Evolutionary conservation across 306 rosid species (phyloP).

Genomic region (Vachellia pachyceras): DNA sequence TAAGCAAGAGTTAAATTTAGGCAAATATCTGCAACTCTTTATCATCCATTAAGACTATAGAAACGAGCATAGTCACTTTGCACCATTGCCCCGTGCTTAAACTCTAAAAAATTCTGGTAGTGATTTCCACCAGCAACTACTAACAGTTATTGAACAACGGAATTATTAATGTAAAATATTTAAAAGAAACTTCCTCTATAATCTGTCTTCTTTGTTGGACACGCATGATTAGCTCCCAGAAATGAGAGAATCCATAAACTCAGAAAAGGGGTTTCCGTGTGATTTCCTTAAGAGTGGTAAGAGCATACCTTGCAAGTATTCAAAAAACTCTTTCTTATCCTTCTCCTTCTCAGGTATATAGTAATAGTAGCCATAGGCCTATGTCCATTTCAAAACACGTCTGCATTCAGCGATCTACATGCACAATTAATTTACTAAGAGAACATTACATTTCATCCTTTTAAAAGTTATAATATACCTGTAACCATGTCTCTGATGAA

Average conservation of each 20-base stretch:
- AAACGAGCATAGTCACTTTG: neutral
- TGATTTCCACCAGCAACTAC: neutral
- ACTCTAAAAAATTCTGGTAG: neutral
- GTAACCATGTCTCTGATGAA: slow-evolving; percentile 76
- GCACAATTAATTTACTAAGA: neutral
- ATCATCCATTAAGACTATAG: neutral
- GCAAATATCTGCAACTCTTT: neutral
- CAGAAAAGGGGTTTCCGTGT: neutral
- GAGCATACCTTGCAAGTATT: slow-evolving; percentile 56
- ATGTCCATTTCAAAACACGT: slow-evolving; percentile 75
- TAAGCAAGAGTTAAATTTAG: neutral
- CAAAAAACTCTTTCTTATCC: slow-evolving; percentile 54
- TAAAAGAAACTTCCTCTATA: neutral
- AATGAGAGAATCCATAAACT: neutral
- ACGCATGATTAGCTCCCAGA: neutral
- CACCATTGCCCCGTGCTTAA: neutral
- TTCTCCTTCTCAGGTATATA: slow-evolving; percentile 63
- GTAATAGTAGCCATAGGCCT: slow-evolving; percentile 76
- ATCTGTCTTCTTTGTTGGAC: neutral
- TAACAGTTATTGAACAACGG: neutral
- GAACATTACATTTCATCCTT: neutral
- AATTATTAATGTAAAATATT: neutral
- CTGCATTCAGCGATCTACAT: slow-evolving; percentile 74
- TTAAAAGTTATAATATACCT: slow-evolving; percentile 42
- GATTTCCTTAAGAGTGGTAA: neutral